phyloP scores from a whole-genome alignment of 2,329 filamentous ascomycete species.

The Chaetomiaceae sp. region DNA sequence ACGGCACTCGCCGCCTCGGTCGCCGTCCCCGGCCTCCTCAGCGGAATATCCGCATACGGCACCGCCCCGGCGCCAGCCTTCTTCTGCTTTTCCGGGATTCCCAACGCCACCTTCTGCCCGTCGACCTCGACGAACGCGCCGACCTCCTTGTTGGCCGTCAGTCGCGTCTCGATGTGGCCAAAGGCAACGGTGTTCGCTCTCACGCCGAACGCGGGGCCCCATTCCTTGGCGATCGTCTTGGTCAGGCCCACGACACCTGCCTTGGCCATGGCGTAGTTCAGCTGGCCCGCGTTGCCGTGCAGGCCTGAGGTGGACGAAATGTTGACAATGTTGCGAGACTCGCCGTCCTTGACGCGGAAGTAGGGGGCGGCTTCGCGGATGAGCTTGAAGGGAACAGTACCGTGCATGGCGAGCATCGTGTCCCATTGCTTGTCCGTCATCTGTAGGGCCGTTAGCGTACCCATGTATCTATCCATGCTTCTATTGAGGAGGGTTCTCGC shows the following conservation, averaged over 20 bases:
- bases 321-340: constrained; percentile 74
- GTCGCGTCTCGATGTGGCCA: constrained; percentile 71
- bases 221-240: constrained; percentile 89
- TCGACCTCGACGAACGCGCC: constrained; percentile 75
- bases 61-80: constrained; percentile 30
- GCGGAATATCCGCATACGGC: constrained; percentile 66
- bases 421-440: constrained; percentile 91
- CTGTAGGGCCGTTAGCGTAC: constrained; percentile 34
- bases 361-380: constrained; percentile 76
- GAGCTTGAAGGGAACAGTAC: constrained; percentile 80
- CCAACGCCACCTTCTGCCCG: constrained; percentile 69
- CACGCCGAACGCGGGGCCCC: constrained; percentile 80
- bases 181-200: constrained; percentile 81
- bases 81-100: constrained; percentile 63
- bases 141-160: constrained; percentile 80
- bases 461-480: no score
- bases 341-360: constrained; percentile 81
- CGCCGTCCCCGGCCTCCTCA: constrained; percentile 70
- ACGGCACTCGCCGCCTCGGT: constrained; percentile 77
- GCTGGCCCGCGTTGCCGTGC: constrained; percentile 85
- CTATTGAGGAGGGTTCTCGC: constrained; percentile 8
- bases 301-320: constrained; percentile 78
- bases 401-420: constrained; percentile 78
- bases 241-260: constrained; percentile 77
- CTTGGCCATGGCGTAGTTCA: constrained; percentile 83